These are phyloP conservation scores for Zarea fungicola DNA, from an alignment of 2,329 filamentous ascomycete species.

Conservation along the genomic window DNA sequence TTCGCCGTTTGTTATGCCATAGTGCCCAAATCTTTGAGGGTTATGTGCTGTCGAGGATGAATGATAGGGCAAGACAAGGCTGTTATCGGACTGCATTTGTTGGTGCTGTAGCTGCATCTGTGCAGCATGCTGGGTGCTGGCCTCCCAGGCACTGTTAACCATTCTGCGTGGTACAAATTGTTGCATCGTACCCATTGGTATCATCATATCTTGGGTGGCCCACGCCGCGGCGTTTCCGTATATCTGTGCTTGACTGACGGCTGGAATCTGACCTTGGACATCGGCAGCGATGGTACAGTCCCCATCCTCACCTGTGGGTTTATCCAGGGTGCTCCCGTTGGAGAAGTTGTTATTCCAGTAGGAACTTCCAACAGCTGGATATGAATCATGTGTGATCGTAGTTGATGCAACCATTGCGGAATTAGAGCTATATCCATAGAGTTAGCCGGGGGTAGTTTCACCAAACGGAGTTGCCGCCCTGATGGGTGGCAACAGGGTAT, in stretches of 20 bases:
- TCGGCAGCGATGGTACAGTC: neutral
- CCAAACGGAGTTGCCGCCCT: neutral
- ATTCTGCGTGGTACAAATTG: conserved; percentile 3
- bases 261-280: neutral
- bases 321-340: neutral
- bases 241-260: neutral
- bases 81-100: neutral
- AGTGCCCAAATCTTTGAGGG: neutral
- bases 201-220: neutral
- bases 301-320: neutral
- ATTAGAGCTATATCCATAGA: neutral
- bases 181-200: neutral
- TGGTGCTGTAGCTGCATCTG: neutral
- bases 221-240: neutral
- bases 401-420: neutral
- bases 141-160: neutral
- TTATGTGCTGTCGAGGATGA: neutral
- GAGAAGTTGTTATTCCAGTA: conserved; percentile 1
- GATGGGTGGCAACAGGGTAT: neutral
- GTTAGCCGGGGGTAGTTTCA: neutral
- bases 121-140: neutral
- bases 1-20: neutral
- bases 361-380: neutral
- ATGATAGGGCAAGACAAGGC: conserved; percentile 4
- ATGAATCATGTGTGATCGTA: neutral